These are phyloP conservation scores for Penicillium roqueforti DNA, from an alignment of 495 filamentous ascomycete genomes.

Conservation along the genomic window DNA sequence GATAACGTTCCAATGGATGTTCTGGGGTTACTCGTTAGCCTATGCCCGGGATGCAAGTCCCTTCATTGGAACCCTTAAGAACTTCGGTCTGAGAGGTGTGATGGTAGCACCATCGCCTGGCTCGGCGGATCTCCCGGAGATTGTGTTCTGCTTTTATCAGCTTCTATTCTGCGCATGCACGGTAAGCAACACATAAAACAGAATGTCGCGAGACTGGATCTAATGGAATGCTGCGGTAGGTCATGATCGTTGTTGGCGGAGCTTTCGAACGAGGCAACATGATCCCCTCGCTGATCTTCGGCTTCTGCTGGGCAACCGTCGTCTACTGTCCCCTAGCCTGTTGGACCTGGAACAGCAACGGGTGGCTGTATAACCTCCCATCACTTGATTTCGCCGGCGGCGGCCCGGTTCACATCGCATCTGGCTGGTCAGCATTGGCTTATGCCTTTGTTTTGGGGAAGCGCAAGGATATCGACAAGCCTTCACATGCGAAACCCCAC, in stretches of 20 bases:
- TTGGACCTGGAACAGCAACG: conserved; percentile 58
- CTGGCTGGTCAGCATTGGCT: conserved; percentile 50
- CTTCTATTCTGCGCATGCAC: conserved; percentile 56
- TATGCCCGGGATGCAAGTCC: conserved; percentile 48
- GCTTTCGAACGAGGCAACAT: conserved; percentile 54
- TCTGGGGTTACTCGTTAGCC: conserved; percentile 56
- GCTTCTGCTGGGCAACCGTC: conserved; percentile 56
- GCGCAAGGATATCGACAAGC: conserved; percentile 42
- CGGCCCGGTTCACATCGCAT: conserved; percentile 54
- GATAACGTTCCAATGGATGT: conserved; percentile 53
- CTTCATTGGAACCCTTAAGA: conserved; percentile 51
- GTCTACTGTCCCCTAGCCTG: conserved; percentile 57
- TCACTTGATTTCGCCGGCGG: conserved; percentile 55
- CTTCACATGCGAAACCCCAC: conserved; percentile 46
- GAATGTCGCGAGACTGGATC: not conserved
- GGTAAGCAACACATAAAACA: conserved; percentile 21
- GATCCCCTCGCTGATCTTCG: conserved; percentile 52
- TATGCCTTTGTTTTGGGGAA: conserved; percentile 56
- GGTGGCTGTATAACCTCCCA: conserved; percentile 54
- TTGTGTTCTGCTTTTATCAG: conserved; percentile 56
- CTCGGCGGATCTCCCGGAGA: conserved; percentile 48
- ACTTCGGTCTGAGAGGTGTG: conserved; percentile 53
- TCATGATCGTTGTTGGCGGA: conserved; percentile 51
- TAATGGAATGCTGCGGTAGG: conserved; percentile 14
- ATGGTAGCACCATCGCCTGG: conserved; percentile 48